Evolutionary conservation across 805 yeast genomes (phyloP), one percentile per base, ranked within the genome.

Genomic region (Metschnikowia hibisci): DNA sequence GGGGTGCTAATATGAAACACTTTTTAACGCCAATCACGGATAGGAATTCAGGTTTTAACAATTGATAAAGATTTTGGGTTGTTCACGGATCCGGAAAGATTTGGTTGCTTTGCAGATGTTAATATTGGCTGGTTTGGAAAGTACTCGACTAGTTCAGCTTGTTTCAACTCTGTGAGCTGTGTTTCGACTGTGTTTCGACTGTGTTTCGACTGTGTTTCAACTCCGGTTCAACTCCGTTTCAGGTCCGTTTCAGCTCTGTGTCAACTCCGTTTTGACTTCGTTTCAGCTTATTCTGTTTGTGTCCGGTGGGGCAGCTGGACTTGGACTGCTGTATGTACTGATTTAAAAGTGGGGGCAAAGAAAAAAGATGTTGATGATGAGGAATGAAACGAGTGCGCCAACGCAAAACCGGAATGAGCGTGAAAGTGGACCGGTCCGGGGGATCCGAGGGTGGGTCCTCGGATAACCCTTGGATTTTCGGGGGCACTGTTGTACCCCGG

Each of bases 281-380:
- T 7, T 13, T 5, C 30, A 27, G 6, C 30, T 27, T 7, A 6
- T 27, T 27, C 30, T 3, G 23, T 20, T 20, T 20, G 23, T 20
- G 4, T 20, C 23, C 23, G 23, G 5, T n/a, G n/a, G 23, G 23
- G 4, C 23, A 20, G 23, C 23, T 20, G 23, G 23, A 20, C n/a
- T 20, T 20, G 23, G 23, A 6, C 23, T 20, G 23, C 5, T 20
- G 23, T 8, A 20, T 20, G 22, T 20, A 20, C 22, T 20, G 22
- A 20, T 20, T 18, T 14, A 13, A 11, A 13, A 23, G 39, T 16
- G 32, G 30, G 39, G 26, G 18, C 14, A 35, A 34, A 28, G 27
- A 35, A 35, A 33, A 27, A 35, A 35, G 39, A 32, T 28, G 39
- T 35, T 35, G 39, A 31, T 26, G 30, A 29, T 15, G 11, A 12